Evolutionary conservation across 805 yeast species (phyloP), one percentile per base, ranked within the genome.

Genomic region (Candida vartiovaarae): DNA sequence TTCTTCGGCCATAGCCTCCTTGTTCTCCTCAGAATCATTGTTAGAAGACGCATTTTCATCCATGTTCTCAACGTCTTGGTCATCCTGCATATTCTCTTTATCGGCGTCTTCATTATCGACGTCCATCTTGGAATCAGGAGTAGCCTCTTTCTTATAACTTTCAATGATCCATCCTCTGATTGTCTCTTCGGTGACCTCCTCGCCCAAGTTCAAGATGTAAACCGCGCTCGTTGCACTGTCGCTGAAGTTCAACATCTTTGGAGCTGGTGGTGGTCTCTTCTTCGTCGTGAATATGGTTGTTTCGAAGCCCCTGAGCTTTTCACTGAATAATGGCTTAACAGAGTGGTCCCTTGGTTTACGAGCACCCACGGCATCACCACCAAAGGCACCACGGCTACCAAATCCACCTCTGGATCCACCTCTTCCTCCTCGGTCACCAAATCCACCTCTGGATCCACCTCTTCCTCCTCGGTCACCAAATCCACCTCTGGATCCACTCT

Each of bases 161-260:
- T 46, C 42, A 10, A 28, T 34, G 15, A 51, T 42, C 55, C 55
- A 51, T 8, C 33, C 34, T 31, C 38, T 45, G 28, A 51, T 49
- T 6, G 44, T 42, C 5, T 45, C 49, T 20, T 51, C 52, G 11
- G 54, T 46, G 15, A 37, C 49, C 26, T 39, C 41, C 4, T 45
- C 38, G 9, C 45, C 43, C 32, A 49, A 23, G 38, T 47, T 45
- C 25, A 51, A 27, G 4, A 47, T 29, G n/a, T 47, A 51, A 10
- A 51, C 49, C 11, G 55, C 49, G 23, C 42, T 36, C 4, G 52
- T 47, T 3, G 42, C 35, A 9, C 29, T 37, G 5, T 47, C 50
- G 23, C 47, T 43, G 25, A 49, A 36, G 32, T 47, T 51, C 36
- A 51, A 40, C 4, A 51, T 36, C 35, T 44, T 44, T 31, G 46